phyloP scores from a whole-genome alignment of 2,329 filamentous ascomycete species.

The Salinomyces thailandicus region DNA sequence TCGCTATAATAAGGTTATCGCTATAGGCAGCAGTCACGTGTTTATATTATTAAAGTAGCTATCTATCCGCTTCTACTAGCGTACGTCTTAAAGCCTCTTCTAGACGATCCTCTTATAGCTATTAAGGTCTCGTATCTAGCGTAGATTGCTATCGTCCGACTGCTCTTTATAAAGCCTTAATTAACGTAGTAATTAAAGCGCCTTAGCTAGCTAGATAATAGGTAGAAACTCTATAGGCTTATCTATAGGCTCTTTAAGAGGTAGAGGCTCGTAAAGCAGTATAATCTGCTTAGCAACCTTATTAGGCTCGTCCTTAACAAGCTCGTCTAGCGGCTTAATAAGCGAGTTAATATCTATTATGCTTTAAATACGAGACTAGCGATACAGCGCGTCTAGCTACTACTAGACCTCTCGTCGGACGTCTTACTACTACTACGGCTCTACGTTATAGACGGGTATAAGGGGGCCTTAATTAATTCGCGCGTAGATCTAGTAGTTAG shows the following conservation, averaged over 20 bases:
- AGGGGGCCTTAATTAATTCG: no score
- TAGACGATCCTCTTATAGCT: background rate
- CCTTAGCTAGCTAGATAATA: background rate
- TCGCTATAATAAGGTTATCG: background rate
- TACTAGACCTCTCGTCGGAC: background rate
- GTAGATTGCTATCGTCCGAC: background rate
- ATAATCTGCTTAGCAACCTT: background rate
- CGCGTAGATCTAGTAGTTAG: background rate
- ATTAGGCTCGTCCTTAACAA: background rate
- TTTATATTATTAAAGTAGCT: background rate
- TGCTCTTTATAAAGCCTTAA: background rate
- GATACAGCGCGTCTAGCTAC: background rate
- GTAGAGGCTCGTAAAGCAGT: background rate
- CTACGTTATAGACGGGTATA: no score
- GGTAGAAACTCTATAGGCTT: background rate
- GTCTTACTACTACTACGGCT: background rate
- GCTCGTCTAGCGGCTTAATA: background rate
- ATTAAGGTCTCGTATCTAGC: background rate
- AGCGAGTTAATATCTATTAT: background rate
- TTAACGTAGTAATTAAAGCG: background rate
- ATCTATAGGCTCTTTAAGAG: background rate
- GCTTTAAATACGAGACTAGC: background rate
- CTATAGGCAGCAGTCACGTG: background rate
- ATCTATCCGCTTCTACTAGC: background rate
- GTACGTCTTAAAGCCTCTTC: background rate